phyloP scores from a whole-genome alignment of 306 rosid species.

The Trifolium fragiferum region DNA sequence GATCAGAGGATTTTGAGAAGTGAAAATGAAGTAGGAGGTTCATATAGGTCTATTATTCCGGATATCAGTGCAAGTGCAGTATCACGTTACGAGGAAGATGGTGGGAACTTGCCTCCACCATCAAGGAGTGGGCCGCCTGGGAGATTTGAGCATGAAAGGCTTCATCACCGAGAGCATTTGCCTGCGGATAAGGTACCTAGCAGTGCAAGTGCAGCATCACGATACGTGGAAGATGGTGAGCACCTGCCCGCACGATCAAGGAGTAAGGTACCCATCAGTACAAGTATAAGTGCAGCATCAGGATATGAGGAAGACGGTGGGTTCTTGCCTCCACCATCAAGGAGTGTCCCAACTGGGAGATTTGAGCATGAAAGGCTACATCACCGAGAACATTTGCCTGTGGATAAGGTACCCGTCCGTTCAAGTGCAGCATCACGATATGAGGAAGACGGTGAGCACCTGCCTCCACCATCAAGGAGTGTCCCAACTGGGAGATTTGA shows the following conservation, averaged over 20 bases:
- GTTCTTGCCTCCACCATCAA: no score
- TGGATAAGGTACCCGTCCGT: constrained; percentile 51
- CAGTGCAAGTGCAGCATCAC: no score
- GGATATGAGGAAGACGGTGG: no score
- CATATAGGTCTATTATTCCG: constrained; percentile 55
- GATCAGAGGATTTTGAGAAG: constrained; percentile 51
- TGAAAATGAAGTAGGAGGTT: constrained; percentile 54
- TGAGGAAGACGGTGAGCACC: no score
- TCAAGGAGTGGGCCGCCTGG: constrained; percentile 47
- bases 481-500: constrained; percentile 43
- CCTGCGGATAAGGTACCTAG: constrained; percentile 55
- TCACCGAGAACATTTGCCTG: constrained; percentile 47
- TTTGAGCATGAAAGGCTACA: constrained; percentile 60
- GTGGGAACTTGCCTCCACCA: constrained; percentile 46
- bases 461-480: no score
- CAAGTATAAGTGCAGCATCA: neutral
- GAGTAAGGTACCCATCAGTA: constrained; percentile 24
- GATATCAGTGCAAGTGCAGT: constrained; percentile 43
- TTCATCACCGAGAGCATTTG: constrained; percentile 47
- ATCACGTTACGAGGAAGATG: constrained; percentile 47
- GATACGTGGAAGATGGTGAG: no score
- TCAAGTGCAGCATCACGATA: no score
- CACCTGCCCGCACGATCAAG: no score
- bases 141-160: constrained; percentile 61
- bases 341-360: constrained; percentile 43